phyloP scores from a whole-genome alignment of 1,139 yeast genomes.

The Saccharomycopsis hybrid region DNA sequence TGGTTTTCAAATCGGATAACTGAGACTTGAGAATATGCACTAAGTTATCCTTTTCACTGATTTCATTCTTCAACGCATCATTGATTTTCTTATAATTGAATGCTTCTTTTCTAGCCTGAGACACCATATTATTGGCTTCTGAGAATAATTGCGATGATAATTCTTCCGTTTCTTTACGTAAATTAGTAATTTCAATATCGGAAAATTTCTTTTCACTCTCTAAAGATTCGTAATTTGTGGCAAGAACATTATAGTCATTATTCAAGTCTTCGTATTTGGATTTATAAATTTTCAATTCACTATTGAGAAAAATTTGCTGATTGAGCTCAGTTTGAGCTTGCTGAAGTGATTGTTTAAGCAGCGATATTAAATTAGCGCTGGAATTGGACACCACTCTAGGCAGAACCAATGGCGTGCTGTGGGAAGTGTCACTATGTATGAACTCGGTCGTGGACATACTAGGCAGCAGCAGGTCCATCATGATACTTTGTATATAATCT shows the following conservation, averaged over 20 bases:
- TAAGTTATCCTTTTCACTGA: constrained; percentile 66
- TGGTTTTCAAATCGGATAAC: constrained; percentile 57
- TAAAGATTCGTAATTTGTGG: constrained; percentile 12
- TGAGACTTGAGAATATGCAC: constrained; percentile 65
- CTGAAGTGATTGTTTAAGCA: constrained; percentile 12
- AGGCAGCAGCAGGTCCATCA: no score
- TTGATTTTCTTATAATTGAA: constrained; percentile 44
- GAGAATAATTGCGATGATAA: constrained; percentile 67
- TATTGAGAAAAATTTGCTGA: constrained; percentile 17
- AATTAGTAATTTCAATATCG: constrained; percentile 50
- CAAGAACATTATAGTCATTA: constrained; percentile 13
- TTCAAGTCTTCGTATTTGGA: constrained; percentile 18
- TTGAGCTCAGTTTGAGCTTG: constrained; percentile 20
- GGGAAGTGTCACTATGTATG: constrained; percentile 5
- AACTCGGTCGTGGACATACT: constrained; percentile 8
- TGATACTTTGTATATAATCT: neutral
- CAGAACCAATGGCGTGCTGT: neutral
- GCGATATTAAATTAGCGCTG: constrained; percentile 10
- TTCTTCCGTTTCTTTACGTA: constrained; percentile 71
- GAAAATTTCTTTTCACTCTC: constrained; percentile 30
- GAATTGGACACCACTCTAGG: neutral
- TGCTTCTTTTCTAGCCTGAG: constrained; percentile 58
- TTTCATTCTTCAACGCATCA: constrained; percentile 51
- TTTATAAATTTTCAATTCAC: constrained; percentile 18
- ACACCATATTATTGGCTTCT: constrained; percentile 78